These are phyloP conservation scores for Paxillus involutus DNA, from an alignment of 768 basidiomycete genomes.

Conservation along the genomic window DNA sequence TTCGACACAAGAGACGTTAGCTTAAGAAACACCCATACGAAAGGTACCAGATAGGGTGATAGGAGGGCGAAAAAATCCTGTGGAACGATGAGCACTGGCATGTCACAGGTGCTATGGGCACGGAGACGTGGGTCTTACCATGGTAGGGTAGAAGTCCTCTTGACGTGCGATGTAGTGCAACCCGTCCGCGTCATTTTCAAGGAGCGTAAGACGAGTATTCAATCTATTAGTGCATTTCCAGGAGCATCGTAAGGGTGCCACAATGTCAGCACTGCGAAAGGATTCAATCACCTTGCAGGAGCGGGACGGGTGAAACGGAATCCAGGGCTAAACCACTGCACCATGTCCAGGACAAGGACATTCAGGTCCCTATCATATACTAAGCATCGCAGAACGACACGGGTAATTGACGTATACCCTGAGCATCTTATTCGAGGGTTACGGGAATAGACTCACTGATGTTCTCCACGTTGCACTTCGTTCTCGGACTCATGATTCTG, in stretches of 20 bases:
- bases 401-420: neutral
- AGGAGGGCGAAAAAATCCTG: conserved; percentile 1
- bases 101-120: too few species aligned
- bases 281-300: conserved; percentile 43
- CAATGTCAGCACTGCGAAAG: neutral
- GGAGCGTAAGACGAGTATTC: conserved; percentile 51
- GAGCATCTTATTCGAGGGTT: too few species aligned
- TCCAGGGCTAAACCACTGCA: conserved; percentile 54
- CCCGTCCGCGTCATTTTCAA: conserved; percentile 38
- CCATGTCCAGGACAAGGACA: conserved; percentile 49
- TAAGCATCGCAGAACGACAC: conserved; percentile 16
- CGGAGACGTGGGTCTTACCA: conserved; percentile 28
- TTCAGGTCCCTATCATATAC: conserved; percentile 47
- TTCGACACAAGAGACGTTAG: conserved; percentile 15
- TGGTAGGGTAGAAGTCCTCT: conserved; percentile 61
- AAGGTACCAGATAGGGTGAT: neutral
- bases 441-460: conserved; percentile 38
- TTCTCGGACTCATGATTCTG: conserved; percentile 56
- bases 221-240: conserved; percentile 32
- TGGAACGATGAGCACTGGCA: too few species aligned
- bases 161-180: conserved; percentile 50
- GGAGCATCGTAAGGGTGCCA: neutral
- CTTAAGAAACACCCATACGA: conserved; percentile 1
- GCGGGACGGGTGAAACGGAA: conserved; percentile 44
- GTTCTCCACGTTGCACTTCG: conserved; percentile 39